Evolutionary conservation across 305 asterid genomes (phyloP).

Genomic region (Solanum hybrid): DNA sequence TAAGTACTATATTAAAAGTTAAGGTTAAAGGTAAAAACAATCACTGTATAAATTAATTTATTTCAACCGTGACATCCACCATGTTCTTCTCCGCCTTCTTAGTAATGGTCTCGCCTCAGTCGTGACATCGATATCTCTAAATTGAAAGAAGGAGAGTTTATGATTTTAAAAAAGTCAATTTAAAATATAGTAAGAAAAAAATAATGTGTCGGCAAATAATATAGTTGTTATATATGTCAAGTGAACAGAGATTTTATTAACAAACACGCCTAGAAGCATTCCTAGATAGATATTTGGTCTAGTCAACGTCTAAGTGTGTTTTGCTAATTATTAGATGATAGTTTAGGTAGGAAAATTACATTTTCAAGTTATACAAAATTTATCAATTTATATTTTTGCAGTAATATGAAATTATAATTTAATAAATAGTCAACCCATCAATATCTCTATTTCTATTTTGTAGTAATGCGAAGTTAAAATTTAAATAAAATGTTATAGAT

Average conservation of each 20-base stretch:
- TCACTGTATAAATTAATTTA: neutral
- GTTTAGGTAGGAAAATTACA: neutral
- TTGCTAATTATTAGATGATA: too few species aligned
- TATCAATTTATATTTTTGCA: too few species aligned
- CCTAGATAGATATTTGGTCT: rapidly evolving
- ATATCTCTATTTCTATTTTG: neutral
- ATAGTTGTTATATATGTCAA: neutral
- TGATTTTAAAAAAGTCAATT: too few species aligned
- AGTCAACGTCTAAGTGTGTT: too few species aligned
- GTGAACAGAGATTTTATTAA: too few species aligned
- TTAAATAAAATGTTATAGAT: too few species aligned
- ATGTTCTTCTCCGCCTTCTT: neutral
- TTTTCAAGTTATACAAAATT: neutral
- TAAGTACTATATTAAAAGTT: too few species aligned
- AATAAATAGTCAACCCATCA: neutral
- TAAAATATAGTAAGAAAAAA: neutral
- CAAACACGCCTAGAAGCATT: neutral
- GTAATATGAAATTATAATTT: neutral
- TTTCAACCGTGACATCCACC: neutral
- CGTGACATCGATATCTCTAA: neutral
- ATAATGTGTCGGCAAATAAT: neutral
- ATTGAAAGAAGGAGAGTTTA: neutral
- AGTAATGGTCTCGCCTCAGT: neutral
- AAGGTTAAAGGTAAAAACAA: neutral
- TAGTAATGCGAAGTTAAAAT: neutral